Base-by-base conservation (phyloP, 306 rosid genomes). In the Prinsepia uniflora region DNA sequence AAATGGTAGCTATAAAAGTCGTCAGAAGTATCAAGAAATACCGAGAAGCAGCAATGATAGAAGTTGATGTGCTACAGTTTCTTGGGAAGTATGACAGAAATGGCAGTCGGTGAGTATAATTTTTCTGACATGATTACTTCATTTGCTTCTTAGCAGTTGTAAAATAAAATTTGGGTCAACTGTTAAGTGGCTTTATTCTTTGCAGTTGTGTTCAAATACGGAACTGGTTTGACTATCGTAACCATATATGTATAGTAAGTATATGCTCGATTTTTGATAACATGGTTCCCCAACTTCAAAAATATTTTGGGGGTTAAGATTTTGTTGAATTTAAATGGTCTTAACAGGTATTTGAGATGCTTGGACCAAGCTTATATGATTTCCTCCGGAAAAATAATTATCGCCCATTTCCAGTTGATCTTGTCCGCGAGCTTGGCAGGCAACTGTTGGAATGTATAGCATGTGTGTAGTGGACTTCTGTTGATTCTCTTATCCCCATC, bases 201-300 rank as follows among this genome's bases (percentile, higher is more conserved):
- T 90, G 96, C 96, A 88, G 96, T 84, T 90, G 95, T 90, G 96
- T 90, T 77, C 96, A 88, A 90, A 78, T 90, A 80, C 84, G 95
- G 92, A 90, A 90, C 90, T 90, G 94, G 95, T 90, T 90, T 90
- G 96, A 90, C 90, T 90, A 90, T 90, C 96, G 96, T 84, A 90
- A 90, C 83, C 96, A 90, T 88, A 88, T 90, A 62, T 90, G 96
- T 88, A 90, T 90, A 79, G 96, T 90, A 90, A 90, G 70, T 76
- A 65, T 22, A 75, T 52, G 68, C 78, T 68, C 73, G 42, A 79
- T 81, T 86, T 86, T 84, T 70, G 4, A 50, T 66, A 53, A 45
- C 74, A 70, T 50, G 58, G 75, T 75, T 80, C 74, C 77, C 77
- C 60, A 59, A 63, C 73, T 71, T 75, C 61, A 71, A 53, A 67